Evolutionary conservation across 768 basidiomycete genomes (phyloP).

Genomic region (Favolaschia claudopus): DNA sequence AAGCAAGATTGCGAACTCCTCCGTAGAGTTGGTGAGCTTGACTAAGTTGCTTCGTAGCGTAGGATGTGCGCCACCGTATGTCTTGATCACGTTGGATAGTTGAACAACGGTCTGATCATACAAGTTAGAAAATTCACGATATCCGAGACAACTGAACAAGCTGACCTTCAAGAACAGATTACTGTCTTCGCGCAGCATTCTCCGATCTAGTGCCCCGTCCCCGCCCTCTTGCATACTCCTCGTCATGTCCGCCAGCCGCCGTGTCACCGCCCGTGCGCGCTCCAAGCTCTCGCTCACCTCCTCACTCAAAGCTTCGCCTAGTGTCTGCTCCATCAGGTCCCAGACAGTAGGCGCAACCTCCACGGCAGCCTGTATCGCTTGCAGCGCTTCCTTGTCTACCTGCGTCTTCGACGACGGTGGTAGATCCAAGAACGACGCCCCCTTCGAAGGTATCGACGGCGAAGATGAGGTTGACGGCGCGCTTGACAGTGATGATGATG

Average conservation of each 20-base stretch:
- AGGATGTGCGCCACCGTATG: conserved; percentile 64
- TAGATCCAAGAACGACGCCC: conserved; percentile 52
- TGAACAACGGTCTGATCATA: conserved; percentile 71
- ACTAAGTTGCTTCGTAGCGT: conserved; percentile 75
- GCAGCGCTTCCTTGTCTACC: conserved; percentile 81
- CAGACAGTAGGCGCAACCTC: conserved; percentile 84
- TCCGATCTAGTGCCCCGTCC: conserved; percentile 61
- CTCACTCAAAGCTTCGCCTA: conserved; percentile 53
- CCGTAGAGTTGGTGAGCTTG: conserved; percentile 80
- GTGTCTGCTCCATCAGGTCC: conserved; percentile 78
- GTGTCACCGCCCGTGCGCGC: conserved; percentile 70
- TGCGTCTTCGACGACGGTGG: conserved; percentile 64
- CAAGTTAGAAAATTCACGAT: background rate
- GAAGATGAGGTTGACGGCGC: conserved; percentile 43
- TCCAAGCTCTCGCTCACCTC: conserved; percentile 63
- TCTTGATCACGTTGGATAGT: conserved; percentile 77
- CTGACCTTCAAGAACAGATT: conserved; percentile 80
- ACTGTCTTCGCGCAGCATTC: conserved; percentile 76
- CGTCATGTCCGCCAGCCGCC: conserved; percentile 66
- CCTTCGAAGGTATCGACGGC: conserved; percentile 47
- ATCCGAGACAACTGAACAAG: background rate
- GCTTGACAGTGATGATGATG: conserved; percentile 46
- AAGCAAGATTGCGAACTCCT: conserved; percentile 86
- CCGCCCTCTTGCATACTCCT: conserved; percentile 60
- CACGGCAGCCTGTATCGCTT: conserved; percentile 80